These are phyloP conservation scores for Podospora tetraspora DNA, from an alignment of 495 filamentous ascomycete species.

Conservation along the genomic window DNA sequence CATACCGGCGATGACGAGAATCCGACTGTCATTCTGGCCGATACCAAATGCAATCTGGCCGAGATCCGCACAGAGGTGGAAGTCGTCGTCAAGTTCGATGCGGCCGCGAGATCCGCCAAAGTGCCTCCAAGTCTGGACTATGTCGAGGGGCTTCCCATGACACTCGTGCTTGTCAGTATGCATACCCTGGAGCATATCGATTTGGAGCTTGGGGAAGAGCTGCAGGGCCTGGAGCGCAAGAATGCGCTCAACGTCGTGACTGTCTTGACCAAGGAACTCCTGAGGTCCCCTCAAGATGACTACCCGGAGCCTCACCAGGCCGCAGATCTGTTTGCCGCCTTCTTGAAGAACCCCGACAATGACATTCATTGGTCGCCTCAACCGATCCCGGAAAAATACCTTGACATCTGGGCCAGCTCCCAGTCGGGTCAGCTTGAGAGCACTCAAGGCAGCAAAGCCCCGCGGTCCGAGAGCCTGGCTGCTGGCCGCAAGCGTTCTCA, in stretches of 20 bases:
- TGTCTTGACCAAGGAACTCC: slow-evolving; percentile 25
- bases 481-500: slow-evolving; percentile 34
- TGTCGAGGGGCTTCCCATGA: slow-evolving; percentile 16
- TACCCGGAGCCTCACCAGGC: slow-evolving; percentile 27
- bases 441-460: neutral
- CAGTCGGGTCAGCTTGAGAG: slow-evolving; percentile 10
- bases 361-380: slow-evolving; percentile 34
- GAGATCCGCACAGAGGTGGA: slow-evolving; percentile 22
- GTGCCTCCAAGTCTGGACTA: slow-evolving; percentile 15
- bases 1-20: slow-evolving; percentile 5
- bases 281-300: slow-evolving; percentile 27
- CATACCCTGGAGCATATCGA: slow-evolving; percentile 46
- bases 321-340: slow-evolving; percentile 35
- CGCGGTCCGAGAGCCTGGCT: neutral
- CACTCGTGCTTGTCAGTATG: slow-evolving; percentile 33
- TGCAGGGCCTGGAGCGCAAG: slow-evolving; percentile 35
- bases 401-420: slow-evolving; percentile 30
- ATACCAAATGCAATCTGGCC: slow-evolving; percentile 20
- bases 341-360: slow-evolving; percentile 26
- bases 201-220: slow-evolving; percentile 26
- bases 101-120: slow-evolving; percentile 27
- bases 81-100: slow-evolving; percentile 40
- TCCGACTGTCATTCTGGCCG: slow-evolving; percentile 20
- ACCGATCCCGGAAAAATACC: slow-evolving; percentile 31
- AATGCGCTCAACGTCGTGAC: slow-evolving; percentile 37